phyloP scores from a whole-genome alignment of 768 basidiomycete genomes.

The Cantharellus anzutake region DNA sequence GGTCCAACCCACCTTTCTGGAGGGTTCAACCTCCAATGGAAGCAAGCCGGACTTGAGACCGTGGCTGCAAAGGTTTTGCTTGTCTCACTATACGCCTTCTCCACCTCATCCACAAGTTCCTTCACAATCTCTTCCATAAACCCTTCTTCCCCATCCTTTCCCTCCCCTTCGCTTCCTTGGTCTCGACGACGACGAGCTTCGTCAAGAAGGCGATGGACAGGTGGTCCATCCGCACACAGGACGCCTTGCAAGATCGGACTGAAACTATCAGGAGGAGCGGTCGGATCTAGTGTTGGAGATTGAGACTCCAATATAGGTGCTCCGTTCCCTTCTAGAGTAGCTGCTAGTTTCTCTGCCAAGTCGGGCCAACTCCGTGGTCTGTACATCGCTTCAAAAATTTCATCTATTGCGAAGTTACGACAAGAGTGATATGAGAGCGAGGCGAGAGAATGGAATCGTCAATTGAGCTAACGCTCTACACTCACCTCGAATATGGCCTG shows the following conservation, averaged over 20 bases:
- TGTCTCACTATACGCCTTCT: background rate
- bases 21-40: background rate
- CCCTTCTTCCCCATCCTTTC: no score
- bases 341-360: slow-evolving; percentile 9
- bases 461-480: no score
- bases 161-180: no score
- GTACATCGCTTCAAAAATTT: slow-evolving; percentile 11
- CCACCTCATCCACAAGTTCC: slow-evolving; percentile 7
- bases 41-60: background rate
- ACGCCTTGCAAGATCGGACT: slow-evolving; percentile 15
- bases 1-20: slow-evolving; percentile 1
- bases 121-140: slow-evolving; percentile 13
- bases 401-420: slow-evolving; percentile 4
- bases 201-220: no score
- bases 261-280: slow-evolving; percentile 4
- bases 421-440: background rate
- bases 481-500: slow-evolving; percentile 13
- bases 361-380: slow-evolving; percentile 12
- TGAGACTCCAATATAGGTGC: slow-evolving; percentile 12
- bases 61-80: background rate
- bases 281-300: slow-evolving; percentile 4
- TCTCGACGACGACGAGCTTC: no score
- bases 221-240: slow-evolving; percentile 16
- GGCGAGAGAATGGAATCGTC: background rate
- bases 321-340: slow-evolving; percentile 14